phyloP scores from a whole-genome alignment of 768 basidiomycete genomes.

The Paxillus rubicundulus region DNA sequence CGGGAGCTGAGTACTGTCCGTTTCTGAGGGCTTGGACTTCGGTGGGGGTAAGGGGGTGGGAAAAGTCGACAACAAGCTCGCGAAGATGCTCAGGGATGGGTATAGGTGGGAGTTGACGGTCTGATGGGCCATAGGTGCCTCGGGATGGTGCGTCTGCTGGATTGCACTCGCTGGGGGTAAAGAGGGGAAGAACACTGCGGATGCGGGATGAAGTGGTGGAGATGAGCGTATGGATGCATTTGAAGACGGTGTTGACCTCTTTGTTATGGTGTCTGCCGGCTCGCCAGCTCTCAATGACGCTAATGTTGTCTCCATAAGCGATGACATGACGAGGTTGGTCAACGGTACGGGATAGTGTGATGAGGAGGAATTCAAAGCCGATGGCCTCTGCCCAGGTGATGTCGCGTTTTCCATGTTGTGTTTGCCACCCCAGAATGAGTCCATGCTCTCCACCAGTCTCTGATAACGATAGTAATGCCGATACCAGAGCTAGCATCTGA shows the following conservation, averaged over 20 bases:
- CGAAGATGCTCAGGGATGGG: neutral
- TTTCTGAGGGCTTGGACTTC: no score
- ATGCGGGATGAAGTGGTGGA: constrained; percentile 10
- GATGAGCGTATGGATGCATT: neutral
- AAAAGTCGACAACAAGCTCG: constrained; percentile 16
- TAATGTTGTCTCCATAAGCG: constrained; percentile 10
- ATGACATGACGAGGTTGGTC: neutral
- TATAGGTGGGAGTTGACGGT: constrained; percentile 5
- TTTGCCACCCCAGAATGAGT: constrained; percentile 11
- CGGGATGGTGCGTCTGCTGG: constrained; percentile 5
- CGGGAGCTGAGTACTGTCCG: no score
- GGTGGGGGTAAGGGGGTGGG: no score
- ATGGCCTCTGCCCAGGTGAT: constrained; percentile 20
- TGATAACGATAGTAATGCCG: constrained; percentile 14
- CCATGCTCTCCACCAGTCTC: constrained; percentile 23
- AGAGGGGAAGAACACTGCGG: neutral
- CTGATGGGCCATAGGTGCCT: neutral
- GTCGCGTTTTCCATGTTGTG: neutral
- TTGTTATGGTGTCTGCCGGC: constrained; percentile 5
- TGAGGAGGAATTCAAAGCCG: constrained; percentile 13
- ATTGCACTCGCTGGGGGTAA: neutral
- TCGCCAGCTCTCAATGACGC: constrained; percentile 14
- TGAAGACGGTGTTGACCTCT: constrained; percentile 13
- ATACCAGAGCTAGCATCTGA: constrained; percentile 17
- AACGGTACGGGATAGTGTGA: neutral